These are phyloP conservation scores for Trichomonas gallinae DNA, from an alignment of 208 protist genomes.

Conservation along the genomic window DNA sequence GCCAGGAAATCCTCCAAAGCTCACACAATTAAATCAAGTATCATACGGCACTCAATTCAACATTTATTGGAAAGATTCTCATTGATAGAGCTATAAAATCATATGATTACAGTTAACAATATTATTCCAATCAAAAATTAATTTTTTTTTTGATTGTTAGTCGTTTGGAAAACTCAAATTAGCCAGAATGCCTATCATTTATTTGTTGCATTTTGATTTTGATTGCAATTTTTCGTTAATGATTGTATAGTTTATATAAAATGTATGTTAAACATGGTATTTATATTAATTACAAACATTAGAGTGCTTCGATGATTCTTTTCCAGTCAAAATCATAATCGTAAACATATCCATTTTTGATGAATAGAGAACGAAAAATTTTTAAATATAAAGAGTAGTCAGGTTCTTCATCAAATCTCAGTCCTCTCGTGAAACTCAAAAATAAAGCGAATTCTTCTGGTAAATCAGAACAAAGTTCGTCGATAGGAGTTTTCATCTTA, in stretches of 20 bases:
- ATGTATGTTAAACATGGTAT: too few species aligned
- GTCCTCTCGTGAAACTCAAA: slow-evolving; percentile 78
- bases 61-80: not conserved
- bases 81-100: not conserved
- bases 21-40: not conserved
- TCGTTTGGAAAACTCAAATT: too few species aligned
- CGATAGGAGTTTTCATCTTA: slow-evolving; percentile 83
- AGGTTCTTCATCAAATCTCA: slow-evolving; percentile 95
- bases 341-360: slow-evolving; percentile 80
- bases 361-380: slow-evolving; percentile 76
- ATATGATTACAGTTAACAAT: too few species aligned
- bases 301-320: too few species aligned
- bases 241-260: too few species aligned
- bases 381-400: slow-evolving; percentile 63
- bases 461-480: slow-evolving; percentile 70
- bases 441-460: slow-evolving; percentile 80
- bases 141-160: too few species aligned
- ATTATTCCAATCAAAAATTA: too few species aligned
- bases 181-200: too few species aligned
- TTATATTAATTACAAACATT: too few species aligned
- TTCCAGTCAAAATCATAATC: slow-evolving; percentile 97
- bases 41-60: not conserved
- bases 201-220: too few species aligned
- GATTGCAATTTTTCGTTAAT: too few species aligned
- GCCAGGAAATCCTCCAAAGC: not conserved